Evolutionary conservation across 2,329 filamentous ascomycete species (phyloP), one percentile per base, ranked within the genome.

Genomic region (Aspergillus jensenii): DNA sequence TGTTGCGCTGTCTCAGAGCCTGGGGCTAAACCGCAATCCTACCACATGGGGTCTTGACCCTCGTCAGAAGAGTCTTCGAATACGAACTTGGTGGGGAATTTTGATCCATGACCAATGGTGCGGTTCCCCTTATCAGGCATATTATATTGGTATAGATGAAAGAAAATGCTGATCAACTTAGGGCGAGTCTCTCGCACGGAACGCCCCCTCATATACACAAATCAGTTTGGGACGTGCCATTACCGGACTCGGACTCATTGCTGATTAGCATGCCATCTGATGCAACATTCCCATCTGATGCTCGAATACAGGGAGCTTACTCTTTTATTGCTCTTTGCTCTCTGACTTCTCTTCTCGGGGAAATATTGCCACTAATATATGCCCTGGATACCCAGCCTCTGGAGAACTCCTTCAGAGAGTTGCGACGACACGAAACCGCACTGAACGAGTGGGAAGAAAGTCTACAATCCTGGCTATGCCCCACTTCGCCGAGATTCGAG

Each of bases 81-180:
- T 56, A 44, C 46, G 53, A 11, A 50, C 53, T 7, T 56, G 53
- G 53, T 56, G 53, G 53, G 53, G 53, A 3, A 44, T 56, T 5
- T 27, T 56, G 27, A 56, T 56, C 6, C 53, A 56, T 37, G 53
- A 56, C n/a, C 53, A 56, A 35, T 56, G 53, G 53, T 56, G 37
- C 17, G 45, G 9, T 35, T 31, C 11, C 8, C 12, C 17, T 41
- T 9, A 21, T 15, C n/a, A 5, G 7, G 17, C 19, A 39, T 21
- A 12, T 37, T 6, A 33, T 11, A 31, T 31, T 31, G 27, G 27
- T 31, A 31, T 31, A 11, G 27, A 11, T 35, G 8, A 4, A 23
- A 43, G 19, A 27, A 25, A 15, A 23, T 44, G 11, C 46, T 56
- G 21, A 56, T 17, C 7, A 5, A 3, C 23, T 3, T 25, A 50